Conservation (phyloP, 164 flowering plant species). For the Buxus sempervirens region DNA sequence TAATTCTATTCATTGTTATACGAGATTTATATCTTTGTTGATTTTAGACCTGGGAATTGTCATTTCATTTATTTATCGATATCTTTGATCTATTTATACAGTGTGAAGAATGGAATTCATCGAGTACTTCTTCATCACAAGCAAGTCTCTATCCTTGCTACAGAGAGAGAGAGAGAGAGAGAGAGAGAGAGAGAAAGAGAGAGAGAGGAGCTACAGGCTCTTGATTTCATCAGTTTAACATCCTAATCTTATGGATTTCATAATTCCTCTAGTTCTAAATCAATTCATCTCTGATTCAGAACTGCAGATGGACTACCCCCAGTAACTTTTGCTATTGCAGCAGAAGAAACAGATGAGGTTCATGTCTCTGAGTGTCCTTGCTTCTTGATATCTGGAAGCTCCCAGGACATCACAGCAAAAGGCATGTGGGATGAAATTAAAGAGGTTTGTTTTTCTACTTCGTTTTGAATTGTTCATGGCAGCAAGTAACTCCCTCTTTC, state of each 20-base stretch:
- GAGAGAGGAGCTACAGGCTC: not conserved
- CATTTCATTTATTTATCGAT: not conserved
- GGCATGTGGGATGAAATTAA: conserved; percentile 86
- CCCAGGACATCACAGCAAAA: conserved; percentile 62
- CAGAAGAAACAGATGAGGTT: conserved; percentile 61
- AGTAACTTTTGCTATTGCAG: conserved; percentile 81
- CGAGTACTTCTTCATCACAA: conserved; percentile 84
- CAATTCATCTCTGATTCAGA: conserved; percentile 33
- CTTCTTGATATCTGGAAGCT: conserved; percentile 68
- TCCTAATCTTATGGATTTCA: not conserved
- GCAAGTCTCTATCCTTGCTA: conserved; percentile 38
- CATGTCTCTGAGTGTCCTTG: conserved; percentile 67
- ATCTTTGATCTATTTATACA: conserved; percentile 22
- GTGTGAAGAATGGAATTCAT: conserved; percentile 69
- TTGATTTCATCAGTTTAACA: not conserved
- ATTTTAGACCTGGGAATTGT: not conserved
- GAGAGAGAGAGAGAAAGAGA: too few relatives aligned
- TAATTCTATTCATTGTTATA: conserved; percentile 1
- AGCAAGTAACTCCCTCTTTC: not conserved
- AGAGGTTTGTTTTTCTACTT: conserved; percentile 43
- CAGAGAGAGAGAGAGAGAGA: not conserved
- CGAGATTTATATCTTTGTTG: not conserved
- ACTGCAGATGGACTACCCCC: conserved; percentile 65
- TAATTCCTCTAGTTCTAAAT: not conserved
- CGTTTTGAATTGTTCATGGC: not conserved